Conservation (phyloP, 2,329 filamentous ascomycete species). For the Fonsecaea erecta region DNA sequence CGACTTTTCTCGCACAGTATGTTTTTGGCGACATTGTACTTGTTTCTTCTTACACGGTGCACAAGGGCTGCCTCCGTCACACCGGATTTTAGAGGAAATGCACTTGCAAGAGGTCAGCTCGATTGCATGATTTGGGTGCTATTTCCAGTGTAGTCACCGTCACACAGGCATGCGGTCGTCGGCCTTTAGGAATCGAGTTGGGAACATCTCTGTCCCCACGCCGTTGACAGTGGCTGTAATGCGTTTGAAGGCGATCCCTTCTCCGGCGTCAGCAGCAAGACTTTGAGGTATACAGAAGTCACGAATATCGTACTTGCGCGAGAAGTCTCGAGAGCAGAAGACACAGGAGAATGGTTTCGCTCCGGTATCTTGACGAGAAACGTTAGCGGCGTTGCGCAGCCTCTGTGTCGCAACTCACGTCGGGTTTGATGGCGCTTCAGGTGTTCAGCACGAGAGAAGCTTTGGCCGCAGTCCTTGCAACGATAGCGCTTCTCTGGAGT, state of each 20-base stretch:
- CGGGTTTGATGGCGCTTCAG: slow-evolving; percentile 54
- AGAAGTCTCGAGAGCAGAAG: slow-evolving; percentile 53
- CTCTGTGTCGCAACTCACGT: slow-evolving; percentile 44
- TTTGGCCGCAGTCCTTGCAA: slow-evolving; percentile 50
- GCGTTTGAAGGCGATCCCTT: slow-evolving; percentile 54
- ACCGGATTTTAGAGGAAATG: slow-evolving; percentile 54
- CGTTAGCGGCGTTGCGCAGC: slow-evolving; percentile 1
- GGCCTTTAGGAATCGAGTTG: slow-evolving; percentile 52
- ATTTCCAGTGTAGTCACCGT: slow-evolving; percentile 42
- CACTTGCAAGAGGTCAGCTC: slow-evolving; percentile 42
- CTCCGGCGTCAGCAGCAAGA: slow-evolving; percentile 11
- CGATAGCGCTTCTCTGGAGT: slow-evolving; percentile 48
- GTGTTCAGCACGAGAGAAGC: slow-evolving; percentile 55
- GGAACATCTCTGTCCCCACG: slow-evolving; percentile 51
- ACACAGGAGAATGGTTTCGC: slow-evolving; percentile 54
- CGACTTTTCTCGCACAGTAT: slow-evolving; percentile 26
- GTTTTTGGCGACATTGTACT: slow-evolving; percentile 44
- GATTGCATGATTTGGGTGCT: neutral
- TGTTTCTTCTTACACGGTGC: slow-evolving; percentile 51
- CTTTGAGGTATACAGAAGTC: neutral
- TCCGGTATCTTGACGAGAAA: slow-evolving; percentile 47
- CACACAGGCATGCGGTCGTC: slow-evolving; percentile 54
- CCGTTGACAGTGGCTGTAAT: slow-evolving; percentile 50
- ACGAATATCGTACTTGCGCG: slow-evolving; percentile 42
- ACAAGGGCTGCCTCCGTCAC: slow-evolving; percentile 52